Conservation (phyloP, 73 alveolate species). For the Paramecium caudatum region DNA sequence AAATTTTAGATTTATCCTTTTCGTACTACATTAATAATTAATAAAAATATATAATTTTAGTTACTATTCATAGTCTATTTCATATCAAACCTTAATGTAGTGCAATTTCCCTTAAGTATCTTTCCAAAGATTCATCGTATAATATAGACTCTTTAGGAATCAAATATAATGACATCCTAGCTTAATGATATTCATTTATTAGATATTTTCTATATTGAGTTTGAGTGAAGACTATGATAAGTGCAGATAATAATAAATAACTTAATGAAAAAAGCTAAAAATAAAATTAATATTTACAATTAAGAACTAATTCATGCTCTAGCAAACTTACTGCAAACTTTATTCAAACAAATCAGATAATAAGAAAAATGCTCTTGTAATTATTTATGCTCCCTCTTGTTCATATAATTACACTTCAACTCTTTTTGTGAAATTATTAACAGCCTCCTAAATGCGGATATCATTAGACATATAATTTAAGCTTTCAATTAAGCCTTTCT, state of each 20-base stretch:
- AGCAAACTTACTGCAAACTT: not conserved
- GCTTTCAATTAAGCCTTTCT: not conserved
- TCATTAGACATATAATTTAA: slow-evolving; percentile 6
- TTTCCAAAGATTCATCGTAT: slow-evolving; percentile 37
- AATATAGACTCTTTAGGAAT: not conserved
- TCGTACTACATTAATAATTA: no score
- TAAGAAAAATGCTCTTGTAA: not conserved
- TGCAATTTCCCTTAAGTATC: slow-evolving; percentile 24
- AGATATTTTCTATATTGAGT: not conserved
- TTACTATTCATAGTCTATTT: no score
- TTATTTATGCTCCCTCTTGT: slow-evolving; percentile 27
- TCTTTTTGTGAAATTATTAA: slow-evolving; percentile 59
- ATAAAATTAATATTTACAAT: not conserved
- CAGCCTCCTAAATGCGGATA: not conserved
- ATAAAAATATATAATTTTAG: no score
- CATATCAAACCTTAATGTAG: slow-evolving; percentile 4
- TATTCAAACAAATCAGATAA: not conserved
- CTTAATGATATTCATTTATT: slow-evolving; percentile 6
- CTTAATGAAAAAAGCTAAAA: not conserved
- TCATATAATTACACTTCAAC: slow-evolving; percentile 16
- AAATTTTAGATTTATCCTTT: no score
- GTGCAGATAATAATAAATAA: not conserved
- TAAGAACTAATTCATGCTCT: not conserved
- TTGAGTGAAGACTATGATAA: not conserved
- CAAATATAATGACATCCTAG: not conserved